Evolutionary conservation across 768 basidiomycete species (phyloP).

Genomic region (Termitomyces sp.): DNA sequence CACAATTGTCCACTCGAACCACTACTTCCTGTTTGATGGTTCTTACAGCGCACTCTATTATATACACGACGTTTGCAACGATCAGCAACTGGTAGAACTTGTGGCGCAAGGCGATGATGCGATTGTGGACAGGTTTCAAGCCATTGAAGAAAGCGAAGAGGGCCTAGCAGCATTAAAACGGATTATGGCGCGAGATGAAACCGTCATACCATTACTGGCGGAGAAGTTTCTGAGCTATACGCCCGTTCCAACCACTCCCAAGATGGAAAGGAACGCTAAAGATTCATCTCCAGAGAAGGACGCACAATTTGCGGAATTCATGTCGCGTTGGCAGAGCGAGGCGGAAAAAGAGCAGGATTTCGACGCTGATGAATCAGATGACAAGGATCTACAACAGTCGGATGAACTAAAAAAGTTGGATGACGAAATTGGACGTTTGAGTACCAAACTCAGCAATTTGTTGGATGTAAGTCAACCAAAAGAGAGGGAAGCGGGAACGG

Average conservation of each 20-base stretch:
- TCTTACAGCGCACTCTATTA: constrained; percentile 5
- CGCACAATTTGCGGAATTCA: not conserved
- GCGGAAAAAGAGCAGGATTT: not conserved
- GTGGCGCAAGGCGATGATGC: constrained; percentile 12
- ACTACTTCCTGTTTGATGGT: constrained; percentile 17
- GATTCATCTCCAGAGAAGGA: not conserved
- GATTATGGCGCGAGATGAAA: constrained; percentile 24
- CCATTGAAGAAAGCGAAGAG: constrained; percentile 19
- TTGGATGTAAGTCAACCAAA: not conserved
- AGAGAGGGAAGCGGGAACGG: too few species aligned
- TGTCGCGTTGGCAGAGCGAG: not conserved
- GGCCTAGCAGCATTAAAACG: constrained; percentile 22
- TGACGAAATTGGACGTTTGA: not conserved
- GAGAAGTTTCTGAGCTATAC: constrained; percentile 25
- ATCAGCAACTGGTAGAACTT: constrained; percentile 12
- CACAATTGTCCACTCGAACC: constrained; percentile 14
- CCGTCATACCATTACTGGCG: constrained; percentile 26
- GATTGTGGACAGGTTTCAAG: not conserved
- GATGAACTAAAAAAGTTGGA: not conserved
- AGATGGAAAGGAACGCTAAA: constrained; percentile 7
- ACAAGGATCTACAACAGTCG: not conserved
- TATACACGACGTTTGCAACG: constrained; percentile 11
- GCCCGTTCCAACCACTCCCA: constrained; percentile 17
- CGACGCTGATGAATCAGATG: not conserved
- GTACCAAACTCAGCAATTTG: not conserved